These are phyloP conservation scores for Rhododendron molle DNA, from an alignment of 148 eudicot genomes.

Conservation along the genomic window DNA sequence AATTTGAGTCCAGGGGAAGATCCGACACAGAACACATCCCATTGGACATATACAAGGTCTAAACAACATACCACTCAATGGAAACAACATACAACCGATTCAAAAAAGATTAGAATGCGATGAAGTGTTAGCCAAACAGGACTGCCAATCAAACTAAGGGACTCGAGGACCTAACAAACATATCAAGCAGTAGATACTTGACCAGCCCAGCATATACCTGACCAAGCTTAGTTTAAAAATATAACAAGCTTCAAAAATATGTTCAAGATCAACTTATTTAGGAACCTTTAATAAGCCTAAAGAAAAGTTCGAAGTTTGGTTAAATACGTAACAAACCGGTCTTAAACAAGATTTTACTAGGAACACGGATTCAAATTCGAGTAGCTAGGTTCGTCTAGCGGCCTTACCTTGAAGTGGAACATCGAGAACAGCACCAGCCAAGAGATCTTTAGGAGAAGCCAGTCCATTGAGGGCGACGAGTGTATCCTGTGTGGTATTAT, in stretches of 20 bases:
- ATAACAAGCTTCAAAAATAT: not conserved
- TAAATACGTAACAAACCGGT: not conserved
- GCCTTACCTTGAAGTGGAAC: constrained; percentile 72
- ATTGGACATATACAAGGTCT: not conserved
- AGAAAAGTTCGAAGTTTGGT: no score
- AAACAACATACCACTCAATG: not conserved
- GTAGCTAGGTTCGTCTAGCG: not conserved
- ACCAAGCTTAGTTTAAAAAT: not conserved
- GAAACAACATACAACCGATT: not conserved
- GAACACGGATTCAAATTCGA: not conserved
- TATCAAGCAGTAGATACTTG: not conserved
- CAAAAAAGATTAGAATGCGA: not conserved
- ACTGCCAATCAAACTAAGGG: not conserved
- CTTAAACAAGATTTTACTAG: not conserved
- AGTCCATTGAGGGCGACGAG: constrained; percentile 52
- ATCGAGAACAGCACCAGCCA: constrained; percentile 66
- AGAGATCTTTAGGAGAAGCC: constrained; percentile 32
- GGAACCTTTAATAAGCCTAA: no score
- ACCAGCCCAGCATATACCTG: not conserved
- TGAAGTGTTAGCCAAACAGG: not conserved
- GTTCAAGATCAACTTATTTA: not conserved
- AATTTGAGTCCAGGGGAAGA: not conserved
- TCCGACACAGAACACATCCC: not conserved
- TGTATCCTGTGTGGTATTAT: constrained; percentile 27
- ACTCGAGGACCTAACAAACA: not conserved